Base-by-base conservation (phyloP, 331 rosid species). In the Spiraea crenata region DNA sequence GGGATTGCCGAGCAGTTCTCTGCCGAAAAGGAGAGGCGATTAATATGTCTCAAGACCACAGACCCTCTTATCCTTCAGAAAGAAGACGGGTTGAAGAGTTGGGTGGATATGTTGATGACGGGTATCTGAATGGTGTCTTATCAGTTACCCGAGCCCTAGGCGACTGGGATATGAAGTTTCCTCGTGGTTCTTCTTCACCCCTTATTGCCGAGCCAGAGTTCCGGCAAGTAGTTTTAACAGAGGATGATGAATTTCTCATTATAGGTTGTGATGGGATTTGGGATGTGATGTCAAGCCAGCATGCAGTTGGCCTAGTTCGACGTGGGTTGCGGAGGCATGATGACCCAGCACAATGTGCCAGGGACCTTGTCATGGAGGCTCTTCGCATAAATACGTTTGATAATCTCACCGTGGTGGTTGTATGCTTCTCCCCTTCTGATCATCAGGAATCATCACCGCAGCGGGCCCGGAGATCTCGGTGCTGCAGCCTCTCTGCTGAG, bases 181-280 rank as follows among this genome's bases (percentile, higher is more conserved):
- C 97, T 2, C 85, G 65, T 50, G 97, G 92, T 64, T 70, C 87
- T 72, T 73, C 96, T 44, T 89, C 99, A 1, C 97, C 99, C 37
- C 87, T 91, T 67, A 88, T 89, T 19, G 89, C 99, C 12, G 97
- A 91, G 51, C 99, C 99, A 19, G 99, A 95, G 90, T 87, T 88
- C 70, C 78, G 44, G 57, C 91, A 80, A 79, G 45, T 80, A 69
- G 80, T 85, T 76, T 84, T 95, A 12, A 83, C 95, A 10, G 93
- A 89, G 65, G 96, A 93, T 58, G 99, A 93, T 62, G 99, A 93
- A 75, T 93, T 93, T 85, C 92, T 93, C 74, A 95, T 95, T 77
- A 89, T 95, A 41, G 99, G 91, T n/a, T 95, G 99, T 15, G 99
- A 95, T n/a, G 99, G 99, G 68, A 86, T 95, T 54, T 95, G 99